Conservation (phyloP, 2,329 filamentous ascomycete species). For the Simplicillium sp. region DNA sequence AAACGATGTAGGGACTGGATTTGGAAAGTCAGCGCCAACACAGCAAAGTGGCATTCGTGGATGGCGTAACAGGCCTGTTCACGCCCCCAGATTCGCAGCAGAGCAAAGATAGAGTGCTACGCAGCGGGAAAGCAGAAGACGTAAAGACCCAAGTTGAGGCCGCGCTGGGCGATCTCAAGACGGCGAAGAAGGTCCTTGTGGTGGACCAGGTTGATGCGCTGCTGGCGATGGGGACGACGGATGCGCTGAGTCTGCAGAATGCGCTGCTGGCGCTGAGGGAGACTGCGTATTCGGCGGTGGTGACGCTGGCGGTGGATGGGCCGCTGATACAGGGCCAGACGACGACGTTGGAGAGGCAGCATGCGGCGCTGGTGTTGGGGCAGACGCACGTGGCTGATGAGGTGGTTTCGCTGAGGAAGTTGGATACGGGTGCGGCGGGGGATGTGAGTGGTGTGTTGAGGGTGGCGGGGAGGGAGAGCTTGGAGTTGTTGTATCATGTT, state of each 20-base stretch:
- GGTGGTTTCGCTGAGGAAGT: constrained; percentile 60
- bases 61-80: constrained; percentile 59
- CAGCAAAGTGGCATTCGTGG: constrained; percentile 61
- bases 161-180: constrained; percentile 24
- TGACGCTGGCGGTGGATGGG: constrained; percentile 63
- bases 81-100: constrained; percentile 4
- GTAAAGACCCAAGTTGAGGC: constrained; percentile 28
- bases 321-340: constrained; percentile 54
- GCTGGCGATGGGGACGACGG: constrained; percentile 46
- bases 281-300: constrained; percentile 53
- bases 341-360: constrained; percentile 60
- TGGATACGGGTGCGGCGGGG: constrained; percentile 82
- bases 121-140: constrained; percentile 20
- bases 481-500: constrained; percentile 75
- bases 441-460: constrained; percentile 86
- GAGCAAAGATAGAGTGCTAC: constrained; percentile 16
- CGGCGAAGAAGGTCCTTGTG: constrained; percentile 42
- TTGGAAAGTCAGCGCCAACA: constrained; percentile 48
- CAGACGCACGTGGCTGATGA: constrained; percentile 67
- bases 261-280: constrained; percentile 51
- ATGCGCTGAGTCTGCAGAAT: constrained; percentile 39
- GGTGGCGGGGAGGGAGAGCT: constrained; percentile 49
- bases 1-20: constrained; percentile 62
- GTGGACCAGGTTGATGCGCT: constrained; percentile 58
- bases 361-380: constrained; percentile 61